Conservation (phyloP, 148 eudicot species). For the Fallopia convolvulus region DNA sequence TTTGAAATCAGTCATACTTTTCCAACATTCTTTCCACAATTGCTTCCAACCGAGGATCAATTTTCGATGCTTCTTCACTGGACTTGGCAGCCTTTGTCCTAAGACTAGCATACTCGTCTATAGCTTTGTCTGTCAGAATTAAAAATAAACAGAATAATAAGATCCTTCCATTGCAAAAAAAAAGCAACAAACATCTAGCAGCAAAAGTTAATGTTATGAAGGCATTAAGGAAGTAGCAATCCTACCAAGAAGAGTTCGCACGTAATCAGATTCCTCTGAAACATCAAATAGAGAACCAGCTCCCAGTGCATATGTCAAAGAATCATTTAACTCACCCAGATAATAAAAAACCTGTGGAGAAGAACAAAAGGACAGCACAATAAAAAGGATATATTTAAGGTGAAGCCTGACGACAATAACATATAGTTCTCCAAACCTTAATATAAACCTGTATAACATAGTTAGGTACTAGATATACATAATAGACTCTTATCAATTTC, state of each 20-base stretch:
- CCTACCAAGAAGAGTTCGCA: constrained; percentile 85
- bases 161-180: background rate
- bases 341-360: constrained; percentile 66
- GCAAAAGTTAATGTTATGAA: background rate
- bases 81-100: constrained; percentile 73
- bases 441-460: background rate
- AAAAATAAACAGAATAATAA: constrained; percentile 6
- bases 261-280: constrained; percentile 93
- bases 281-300: constrained; percentile 91
- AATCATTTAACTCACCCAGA: constrained; percentile 81
- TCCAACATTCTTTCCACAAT: constrained; percentile 96
- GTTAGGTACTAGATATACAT: background rate
- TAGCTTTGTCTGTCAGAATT: constrained; percentile 67
- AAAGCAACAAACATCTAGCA: background rate
- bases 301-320: constrained; percentile 95
- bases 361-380: background rate
- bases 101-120: constrained; percentile 87
- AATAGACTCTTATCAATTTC: background rate
- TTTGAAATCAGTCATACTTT: constrained; percentile 46
- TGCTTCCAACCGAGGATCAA: constrained; percentile 90
- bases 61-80: constrained; percentile 41
- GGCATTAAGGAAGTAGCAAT: background rate
- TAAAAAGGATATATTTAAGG: background rate
- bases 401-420: background rate
- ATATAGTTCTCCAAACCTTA: background rate